Conservation (phyloP, 2,329 filamentous ascomycete species). For the Mariannaea sp. region DNA sequence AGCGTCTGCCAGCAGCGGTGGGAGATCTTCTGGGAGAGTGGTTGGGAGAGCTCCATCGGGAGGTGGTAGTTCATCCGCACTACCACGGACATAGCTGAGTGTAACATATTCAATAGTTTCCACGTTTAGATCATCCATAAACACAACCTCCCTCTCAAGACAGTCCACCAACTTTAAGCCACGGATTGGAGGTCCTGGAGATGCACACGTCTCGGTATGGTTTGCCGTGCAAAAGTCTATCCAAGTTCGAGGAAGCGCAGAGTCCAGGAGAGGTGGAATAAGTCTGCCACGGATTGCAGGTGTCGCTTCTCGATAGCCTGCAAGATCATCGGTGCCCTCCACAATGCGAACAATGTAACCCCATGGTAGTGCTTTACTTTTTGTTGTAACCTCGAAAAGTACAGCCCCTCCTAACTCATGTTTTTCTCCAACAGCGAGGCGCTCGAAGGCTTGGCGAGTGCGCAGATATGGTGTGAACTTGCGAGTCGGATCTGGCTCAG, state of each 20-base stretch:
- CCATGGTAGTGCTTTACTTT: slow-evolving; percentile 44
- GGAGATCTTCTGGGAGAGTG: slow-evolving; percentile 35
- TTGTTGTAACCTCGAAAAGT: slow-evolving; percentile 45
- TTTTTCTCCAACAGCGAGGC: slow-evolving; percentile 44
- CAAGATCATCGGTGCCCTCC: slow-evolving; percentile 33
- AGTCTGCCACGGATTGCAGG: slow-evolving; percentile 40
- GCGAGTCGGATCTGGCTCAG: slow-evolving; percentile 36
- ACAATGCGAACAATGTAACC: slow-evolving; percentile 43
- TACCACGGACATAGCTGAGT: slow-evolving; percentile 44
- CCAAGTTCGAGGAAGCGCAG: slow-evolving; percentile 41
- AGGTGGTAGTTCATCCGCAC: slow-evolving; percentile 26
- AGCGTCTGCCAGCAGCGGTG: slow-evolving; percentile 42
- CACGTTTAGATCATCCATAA: slow-evolving; percentile 35
- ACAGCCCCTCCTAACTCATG: slow-evolving; percentile 44
- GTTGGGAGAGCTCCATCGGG: slow-evolving; percentile 14
- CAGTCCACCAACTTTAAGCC: slow-evolving; percentile 44
- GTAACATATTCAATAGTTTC: slow-evolving; percentile 40
- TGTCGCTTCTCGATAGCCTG: slow-evolving; percentile 28
- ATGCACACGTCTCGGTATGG: slow-evolving; percentile 36
- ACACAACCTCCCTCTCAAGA: slow-evolving; percentile 36
- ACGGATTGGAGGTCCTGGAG: slow-evolving; percentile 25
- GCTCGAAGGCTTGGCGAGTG: slow-evolving; percentile 46
- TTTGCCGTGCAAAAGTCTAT: slow-evolving; percentile 42
- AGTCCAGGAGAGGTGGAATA: slow-evolving; percentile 39
- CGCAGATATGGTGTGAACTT: slow-evolving; percentile 47